These are phyloP conservation scores for Pholiota conissans DNA, from an alignment of 768 basidiomycete species.

Conservation along the genomic window DNA sequence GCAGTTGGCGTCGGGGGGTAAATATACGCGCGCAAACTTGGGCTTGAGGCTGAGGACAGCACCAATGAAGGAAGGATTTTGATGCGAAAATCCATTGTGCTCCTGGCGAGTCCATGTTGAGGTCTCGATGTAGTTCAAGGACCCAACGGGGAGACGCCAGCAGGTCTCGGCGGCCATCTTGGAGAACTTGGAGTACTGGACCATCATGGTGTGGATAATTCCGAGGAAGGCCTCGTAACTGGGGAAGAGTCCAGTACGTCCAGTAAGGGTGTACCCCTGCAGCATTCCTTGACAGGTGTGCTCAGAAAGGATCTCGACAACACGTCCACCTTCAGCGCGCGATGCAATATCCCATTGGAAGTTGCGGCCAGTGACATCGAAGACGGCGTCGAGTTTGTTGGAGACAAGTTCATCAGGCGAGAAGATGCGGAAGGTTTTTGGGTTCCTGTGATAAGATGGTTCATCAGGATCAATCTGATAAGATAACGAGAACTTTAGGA, in stretches of 20 bases:
- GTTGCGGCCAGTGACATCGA: constrained; percentile 67
- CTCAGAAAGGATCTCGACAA: constrained; percentile 87
- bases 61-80: constrained; percentile 84
- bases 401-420: constrained; percentile 87
- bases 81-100: constrained; percentile 90
- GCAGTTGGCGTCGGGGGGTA: constrained; percentile 91
- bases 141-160: constrained; percentile 73
- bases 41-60: constrained; percentile 82
- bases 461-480: not conserved
- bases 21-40: constrained; percentile 69
- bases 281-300: constrained; percentile 90
- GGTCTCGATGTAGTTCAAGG: constrained; percentile 86
- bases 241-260: constrained; percentile 83
- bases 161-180: constrained; percentile 77
- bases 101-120: constrained; percentile 85
- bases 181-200: constrained; percentile 84
- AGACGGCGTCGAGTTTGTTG: constrained; percentile 84
- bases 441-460: constrained; percentile 51
- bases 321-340: constrained; percentile 73
- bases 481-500: not conserved
- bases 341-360: constrained; percentile 82
- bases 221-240: constrained; percentile 92
- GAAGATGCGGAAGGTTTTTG: constrained; percentile 81
- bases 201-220: constrained; percentile 88
- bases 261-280: constrained; percentile 91